These are phyloP conservation scores for Hortaea sp. DNA, from an alignment of 2,329 filamentous ascomycete species.

Conservation along the genomic window DNA sequence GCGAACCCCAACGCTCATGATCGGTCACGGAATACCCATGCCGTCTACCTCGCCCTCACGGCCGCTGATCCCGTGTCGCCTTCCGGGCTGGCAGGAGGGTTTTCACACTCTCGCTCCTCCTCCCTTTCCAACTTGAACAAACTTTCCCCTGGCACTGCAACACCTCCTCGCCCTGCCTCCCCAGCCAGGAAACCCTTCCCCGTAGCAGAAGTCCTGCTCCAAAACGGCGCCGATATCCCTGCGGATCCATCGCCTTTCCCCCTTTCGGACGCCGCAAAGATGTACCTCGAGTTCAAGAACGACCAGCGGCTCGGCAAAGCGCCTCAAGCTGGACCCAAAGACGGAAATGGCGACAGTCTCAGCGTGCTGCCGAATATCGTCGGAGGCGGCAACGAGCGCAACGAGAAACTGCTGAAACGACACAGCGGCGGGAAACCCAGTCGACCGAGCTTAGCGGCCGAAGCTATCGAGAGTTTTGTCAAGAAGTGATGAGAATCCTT, in stretches of 20 bases:
- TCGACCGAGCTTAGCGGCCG: conserved; percentile 12
- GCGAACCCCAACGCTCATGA: conserved; percentile 83
- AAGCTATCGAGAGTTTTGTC: conserved; percentile 21
- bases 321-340: conserved; percentile 14
- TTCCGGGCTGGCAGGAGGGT: conserved; percentile 40
- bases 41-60: conserved; percentile 81
- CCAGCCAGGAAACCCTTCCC: conserved; percentile 56
- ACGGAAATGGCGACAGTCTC: conserved; percentile 44
- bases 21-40: conserved; percentile 76
- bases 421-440: conserved; percentile 11
- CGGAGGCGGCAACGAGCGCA: conserved; percentile 22
- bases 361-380: conserved; percentile 49
- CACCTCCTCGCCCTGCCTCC: conserved; percentile 31
- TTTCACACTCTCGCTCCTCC: conserved; percentile 27
- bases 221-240: conserved; percentile 89
- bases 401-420: conserved; percentile 18
- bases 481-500: conserved; percentile 15
- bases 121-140: conserved; percentile 26
- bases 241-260: conserved; percentile 67
- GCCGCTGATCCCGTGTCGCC: conserved; percentile 85
- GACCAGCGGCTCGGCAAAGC: conserved; percentile 33
- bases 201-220: conserved; percentile 79
- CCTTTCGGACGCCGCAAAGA: conserved; percentile 65
- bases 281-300: conserved; percentile 75
- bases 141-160: conserved; percentile 4